Evolutionary conservation across 345 rosid genomes (phyloP), one percentile per base, ranked within the genome.

Genomic region (Geranium rotundifolium): DNA sequence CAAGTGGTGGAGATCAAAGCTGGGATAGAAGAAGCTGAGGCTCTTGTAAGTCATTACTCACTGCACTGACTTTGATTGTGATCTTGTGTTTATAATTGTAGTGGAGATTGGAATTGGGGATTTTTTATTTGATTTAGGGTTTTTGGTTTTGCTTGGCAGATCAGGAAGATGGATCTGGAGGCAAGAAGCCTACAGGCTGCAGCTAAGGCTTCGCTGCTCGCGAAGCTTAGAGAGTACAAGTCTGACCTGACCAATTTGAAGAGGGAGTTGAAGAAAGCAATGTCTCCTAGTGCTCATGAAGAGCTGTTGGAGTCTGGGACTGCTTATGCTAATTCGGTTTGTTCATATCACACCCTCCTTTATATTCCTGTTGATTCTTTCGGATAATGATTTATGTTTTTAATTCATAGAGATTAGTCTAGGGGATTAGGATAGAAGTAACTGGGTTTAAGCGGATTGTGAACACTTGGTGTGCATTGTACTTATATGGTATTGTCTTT

Each of bases 111-210:
- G 41, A 9, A 46, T 46, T 46, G 52, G 52, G 14, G 52, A 14
- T 46, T 46, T 46, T 46, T 7, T 15, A 62, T 56, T 29, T 17
- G 15, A 18, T 59, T 23, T 31, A 61, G 20, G 17, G 58, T 15
- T 66, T 63, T 41, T 10, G 3, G 29, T 30, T 34, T 2, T 1
- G 54, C 57, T 27, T 60, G 17, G 30, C 72, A 90, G 97, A 80
- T 90, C 61, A 76, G 92, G 59, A 90, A 90, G 71, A 90, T 90
- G 95, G 95, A 87, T 75, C 83, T 90, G 49, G 97, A 90, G 77
- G 97, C 97, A 5, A 82, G 95, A 69, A 87, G 88, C 76, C 66
- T 87, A 80, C 92, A 84, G 77, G 90, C 95, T 54, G 82, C 76
- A 68, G 82, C 76, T 39, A 88, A 88, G 80, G 96, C 93, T 20